Evolutionary conservation across 169 alveolate species (phyloP), one percentile per base, ranked within the genome.

Genomic region (Eimeria tenella): DNA sequence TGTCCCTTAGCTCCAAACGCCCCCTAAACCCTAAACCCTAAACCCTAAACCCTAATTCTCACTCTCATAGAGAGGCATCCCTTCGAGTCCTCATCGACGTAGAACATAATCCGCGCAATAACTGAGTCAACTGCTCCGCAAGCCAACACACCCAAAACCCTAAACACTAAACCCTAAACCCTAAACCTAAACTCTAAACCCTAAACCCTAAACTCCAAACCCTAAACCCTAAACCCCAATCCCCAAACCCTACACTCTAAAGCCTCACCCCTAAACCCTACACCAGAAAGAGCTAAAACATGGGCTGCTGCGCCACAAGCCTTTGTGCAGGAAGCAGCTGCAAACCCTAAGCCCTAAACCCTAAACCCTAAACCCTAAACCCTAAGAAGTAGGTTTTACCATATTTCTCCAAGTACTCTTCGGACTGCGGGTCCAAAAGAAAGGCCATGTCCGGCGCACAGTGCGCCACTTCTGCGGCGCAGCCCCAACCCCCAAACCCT

Each of bases 401-500:
- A 42, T 73, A 73, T 25, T 73, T 73, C 17, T 73, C 58, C 13
- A 73, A 42, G 82, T 73, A 73, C 82, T 73, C 82, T 42, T 73
- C 82, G 82, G 82, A 73, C 82, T 73, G 82, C 53, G 82, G 82
- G 23, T 73, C 82, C 53, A 73, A 42, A 19, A 73, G 53, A 15
- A 73, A 73, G 7, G 82, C 82, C 82, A 73, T 73, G 53, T 73
- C 82, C 11, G 82, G 82, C 15, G 82, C 82, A 42, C 82, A 73
- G 58, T 73, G 58, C 11, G 82, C 53, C 53, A 73, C 82, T 42
- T 73, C 82, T 73, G 82, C 82, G 53, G 5, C 19, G 7, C 50
- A 73, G 3, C 17, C 8, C 53, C 5, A 42, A 8, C 56, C 23
- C 17, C 15, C 0, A 25, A 73, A 42, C 82, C 82, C 82, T 73